Evolutionary conservation across 805 yeast genomes (phyloP).

Genomic region (Kuraishia floccosa): DNA sequence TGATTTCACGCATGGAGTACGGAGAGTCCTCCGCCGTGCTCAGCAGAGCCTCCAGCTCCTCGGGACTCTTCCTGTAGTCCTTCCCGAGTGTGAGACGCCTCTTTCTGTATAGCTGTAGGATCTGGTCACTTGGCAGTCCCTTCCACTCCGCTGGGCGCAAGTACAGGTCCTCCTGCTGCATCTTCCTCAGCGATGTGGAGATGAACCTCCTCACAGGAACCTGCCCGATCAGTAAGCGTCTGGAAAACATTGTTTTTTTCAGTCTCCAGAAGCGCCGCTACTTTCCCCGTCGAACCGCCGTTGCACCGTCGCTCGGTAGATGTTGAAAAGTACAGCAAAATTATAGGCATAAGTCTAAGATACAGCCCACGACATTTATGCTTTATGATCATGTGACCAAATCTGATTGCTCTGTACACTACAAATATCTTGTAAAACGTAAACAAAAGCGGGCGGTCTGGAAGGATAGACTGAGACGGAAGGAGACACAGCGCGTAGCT

Average conservation of each 20-base stretch:
- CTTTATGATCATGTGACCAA: neutral
- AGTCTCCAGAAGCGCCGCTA: too few relatives aligned
- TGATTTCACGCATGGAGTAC: slow-evolving; percentile 14
- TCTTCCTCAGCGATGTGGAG: too few relatives aligned
- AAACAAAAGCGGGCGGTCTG: neutral
- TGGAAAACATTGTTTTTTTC: neutral
- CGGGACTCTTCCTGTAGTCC: slow-evolving; percentile 33
- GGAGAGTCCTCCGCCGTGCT: slow-evolving; percentile 32
- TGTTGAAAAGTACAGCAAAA: neutral
- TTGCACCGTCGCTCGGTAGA: too few relatives aligned
- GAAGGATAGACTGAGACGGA: neutral
- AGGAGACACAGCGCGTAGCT: neutral
- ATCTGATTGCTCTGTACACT: neutral
- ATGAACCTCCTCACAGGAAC: too few relatives aligned
- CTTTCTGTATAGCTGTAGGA: slow-evolving; percentile 48
- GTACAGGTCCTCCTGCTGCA: too few relatives aligned
- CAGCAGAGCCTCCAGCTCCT: slow-evolving; percentile 46
- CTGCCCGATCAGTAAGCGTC: too few relatives aligned
- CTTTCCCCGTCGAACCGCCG: too few relatives aligned
- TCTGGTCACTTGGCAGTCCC: slow-evolving; percentile 52
- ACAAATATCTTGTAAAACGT: neutral
- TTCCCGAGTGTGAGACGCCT: slow-evolving; percentile 46
- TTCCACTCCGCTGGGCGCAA: slow-evolving; percentile 64
- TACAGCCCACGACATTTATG: neutral
- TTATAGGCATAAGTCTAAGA: neutral